Conservation (phyloP, 345 rosid species). For the Brassica cretica region DNA sequence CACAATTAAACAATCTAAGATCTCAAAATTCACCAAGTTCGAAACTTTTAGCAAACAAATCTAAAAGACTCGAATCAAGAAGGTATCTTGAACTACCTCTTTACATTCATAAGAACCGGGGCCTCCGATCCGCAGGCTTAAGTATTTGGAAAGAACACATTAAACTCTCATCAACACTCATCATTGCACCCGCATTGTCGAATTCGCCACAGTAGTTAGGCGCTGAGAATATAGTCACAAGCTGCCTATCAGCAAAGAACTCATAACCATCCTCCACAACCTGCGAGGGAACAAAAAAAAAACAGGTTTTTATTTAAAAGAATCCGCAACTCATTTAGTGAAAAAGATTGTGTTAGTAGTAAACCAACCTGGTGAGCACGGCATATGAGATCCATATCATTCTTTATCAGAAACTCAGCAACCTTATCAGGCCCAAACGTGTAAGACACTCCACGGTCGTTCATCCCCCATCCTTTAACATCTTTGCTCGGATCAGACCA, state of each 20-base stretch:
- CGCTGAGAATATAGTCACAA: constrained; percentile 89
- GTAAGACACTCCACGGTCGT: constrained; percentile 88
- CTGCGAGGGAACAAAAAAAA: constrained; percentile 23
- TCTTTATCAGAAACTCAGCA: constrained; percentile 69
- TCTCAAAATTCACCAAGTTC: not conserved
- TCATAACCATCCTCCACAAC: constrained; percentile 97
- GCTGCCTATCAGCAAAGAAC: constrained; percentile 88
- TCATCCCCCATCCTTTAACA: constrained; percentile 87
- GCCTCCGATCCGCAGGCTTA: constrained; percentile 74
- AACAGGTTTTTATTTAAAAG: not conserved
- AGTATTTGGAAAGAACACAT: constrained; percentile 97
- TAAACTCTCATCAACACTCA: constrained; percentile 95
- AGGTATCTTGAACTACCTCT: too few species aligned
- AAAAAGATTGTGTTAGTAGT: not conserved
- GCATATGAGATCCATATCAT: constrained; percentile 93
- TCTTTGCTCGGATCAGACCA: constrained; percentile 96
- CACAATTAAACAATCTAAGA: not conserved
- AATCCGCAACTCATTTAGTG: not conserved
- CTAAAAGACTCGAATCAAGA: too few species aligned
- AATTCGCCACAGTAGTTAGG: constrained; percentile 98
- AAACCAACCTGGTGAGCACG: constrained; percentile 87
- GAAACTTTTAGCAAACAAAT: too few species aligned
- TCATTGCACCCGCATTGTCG: constrained; percentile 97
- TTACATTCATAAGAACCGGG: constrained; percentile 49
- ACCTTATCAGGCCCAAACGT: constrained; percentile 86